Conservation (phyloP, 257 asterid genomes). For the Fraxinus quadrangulata region DNA sequence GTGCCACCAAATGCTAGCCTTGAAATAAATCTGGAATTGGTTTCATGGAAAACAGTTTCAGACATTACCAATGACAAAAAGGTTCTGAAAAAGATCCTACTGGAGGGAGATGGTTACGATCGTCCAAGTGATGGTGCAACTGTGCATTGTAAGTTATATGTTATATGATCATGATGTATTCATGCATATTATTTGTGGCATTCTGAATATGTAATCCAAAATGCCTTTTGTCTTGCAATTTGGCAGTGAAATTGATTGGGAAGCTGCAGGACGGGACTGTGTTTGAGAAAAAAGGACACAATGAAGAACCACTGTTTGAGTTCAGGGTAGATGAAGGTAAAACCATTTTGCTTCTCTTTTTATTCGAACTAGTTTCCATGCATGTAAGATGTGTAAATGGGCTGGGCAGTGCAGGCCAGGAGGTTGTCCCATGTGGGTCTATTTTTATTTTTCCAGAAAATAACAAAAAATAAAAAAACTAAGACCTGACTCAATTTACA, state of each 20-base stretch:
- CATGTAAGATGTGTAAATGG: not conserved
- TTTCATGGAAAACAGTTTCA: slow-evolving; percentile 54
- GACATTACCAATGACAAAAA: slow-evolving; percentile 48
- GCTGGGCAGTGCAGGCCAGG: not conserved
- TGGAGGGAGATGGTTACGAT: slow-evolving; percentile 64
- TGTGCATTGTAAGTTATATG: slow-evolving; percentile 40
- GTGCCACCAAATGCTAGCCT: slow-evolving; percentile 54
- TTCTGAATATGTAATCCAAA: not conserved
- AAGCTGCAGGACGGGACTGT: slow-evolving; percentile 54
- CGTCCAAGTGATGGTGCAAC: slow-evolving; percentile 45
- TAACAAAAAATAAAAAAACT: not conserved
- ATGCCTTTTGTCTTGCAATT: not conserved
- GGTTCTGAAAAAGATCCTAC: slow-evolving; percentile 48
- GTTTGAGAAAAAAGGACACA: slow-evolving; percentile 45
- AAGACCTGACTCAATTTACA: not conserved
- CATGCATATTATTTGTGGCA: not conserved
- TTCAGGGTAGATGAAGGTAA: slow-evolving; percentile 60
- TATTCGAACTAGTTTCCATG: not conserved
- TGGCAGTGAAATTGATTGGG: slow-evolving; percentile 52
- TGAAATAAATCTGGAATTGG: slow-evolving; percentile 44
- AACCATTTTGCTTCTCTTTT: not conserved
- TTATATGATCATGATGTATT: not conserved
- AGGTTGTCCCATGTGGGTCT: not conserved
- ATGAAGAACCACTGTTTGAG: slow-evolving; percentile 44
- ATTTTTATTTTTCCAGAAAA: not conserved